phyloP scores from a whole-genome alignment of 768 basidiomycete species.

The Chiua virens region DNA sequence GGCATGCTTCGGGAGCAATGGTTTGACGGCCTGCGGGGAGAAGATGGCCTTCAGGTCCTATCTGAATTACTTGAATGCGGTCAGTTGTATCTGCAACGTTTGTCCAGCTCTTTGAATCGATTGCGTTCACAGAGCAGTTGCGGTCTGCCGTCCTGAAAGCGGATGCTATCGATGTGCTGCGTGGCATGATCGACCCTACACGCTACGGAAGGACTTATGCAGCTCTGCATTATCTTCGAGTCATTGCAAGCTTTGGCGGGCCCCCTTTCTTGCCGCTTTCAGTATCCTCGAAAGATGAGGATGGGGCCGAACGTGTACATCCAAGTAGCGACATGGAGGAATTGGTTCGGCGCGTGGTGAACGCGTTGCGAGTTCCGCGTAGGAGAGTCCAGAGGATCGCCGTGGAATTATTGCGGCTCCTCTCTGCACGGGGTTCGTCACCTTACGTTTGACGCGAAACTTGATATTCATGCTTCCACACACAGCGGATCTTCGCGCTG shows the following conservation, averaged over 20 bases:
- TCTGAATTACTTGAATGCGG: conserved; percentile 19
- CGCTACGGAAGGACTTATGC: conserved; percentile 11
- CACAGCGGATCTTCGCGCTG: conserved; percentile 10
- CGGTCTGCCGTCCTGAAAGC: conserved; percentile 14
- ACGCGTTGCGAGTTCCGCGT: conserved; percentile 14
- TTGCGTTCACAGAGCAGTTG: conserved; percentile 11
- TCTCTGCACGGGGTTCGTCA: conserved; percentile 16
- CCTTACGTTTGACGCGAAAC: background rate
- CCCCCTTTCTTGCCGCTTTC: no score
- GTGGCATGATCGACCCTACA: conserved; percentile 14
- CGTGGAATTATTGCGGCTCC: conserved; percentile 7
- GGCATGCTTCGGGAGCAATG: conserved; percentile 25
- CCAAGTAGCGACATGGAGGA: background rate
- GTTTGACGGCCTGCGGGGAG: conserved; percentile 29
- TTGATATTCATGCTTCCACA: background rate
- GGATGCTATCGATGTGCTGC: conserved; percentile 11
- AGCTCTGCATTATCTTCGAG: conserved; percentile 24
- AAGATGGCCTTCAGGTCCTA: conserved; percentile 25
- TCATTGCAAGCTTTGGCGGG: conserved; percentile 10
- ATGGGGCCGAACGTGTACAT: background rate
- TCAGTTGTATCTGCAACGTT: conserved; percentile 2
- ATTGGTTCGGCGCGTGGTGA: conserved; percentile 14
- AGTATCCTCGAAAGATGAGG: no score
- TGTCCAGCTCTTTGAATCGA: background rate
- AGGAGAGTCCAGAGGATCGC: conserved; percentile 18